Conservation (phyloP, 2,329 filamentous ascomycete species). For the Fusarium algeriense region DNA sequence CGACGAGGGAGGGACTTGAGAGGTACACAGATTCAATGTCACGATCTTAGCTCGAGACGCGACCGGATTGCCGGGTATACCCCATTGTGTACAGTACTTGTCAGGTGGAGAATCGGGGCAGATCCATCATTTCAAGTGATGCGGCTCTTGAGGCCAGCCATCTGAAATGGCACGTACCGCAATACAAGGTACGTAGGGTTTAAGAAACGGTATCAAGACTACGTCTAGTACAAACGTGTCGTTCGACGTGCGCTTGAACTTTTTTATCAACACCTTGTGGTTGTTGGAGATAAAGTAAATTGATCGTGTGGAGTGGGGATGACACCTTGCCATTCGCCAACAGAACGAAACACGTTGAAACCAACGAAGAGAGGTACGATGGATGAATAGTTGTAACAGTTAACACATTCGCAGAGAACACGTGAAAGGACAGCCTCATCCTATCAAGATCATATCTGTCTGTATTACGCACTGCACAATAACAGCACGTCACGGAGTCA, state of each 20-base stretch:
- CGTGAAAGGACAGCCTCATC: neutral
- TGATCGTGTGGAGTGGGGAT: constrained; percentile 20
- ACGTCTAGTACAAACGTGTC: constrained; percentile 2
- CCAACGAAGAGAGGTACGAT: neutral
- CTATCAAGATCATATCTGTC: neutral
- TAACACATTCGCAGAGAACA: neutral
- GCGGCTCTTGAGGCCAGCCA: constrained; percentile 47
- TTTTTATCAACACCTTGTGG: neutral
- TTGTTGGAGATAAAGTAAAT: constrained; percentile 10
- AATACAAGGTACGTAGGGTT: constrained; percentile 20
- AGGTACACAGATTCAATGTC: constrained; percentile 47
- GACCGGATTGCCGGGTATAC: constrained; percentile 47
- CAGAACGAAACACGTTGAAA: constrained; percentile 2
- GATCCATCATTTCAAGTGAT: constrained; percentile 43
- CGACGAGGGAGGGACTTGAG: constrained; percentile 43
- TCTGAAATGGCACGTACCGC: constrained; percentile 30
- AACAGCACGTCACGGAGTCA: neutral
- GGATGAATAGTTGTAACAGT: neutral
- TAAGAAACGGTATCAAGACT: constrained; percentile 15
- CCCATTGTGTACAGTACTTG: constrained; percentile 44
- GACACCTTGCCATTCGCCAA: constrained; percentile 8
- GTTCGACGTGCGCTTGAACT: constrained; percentile 1
- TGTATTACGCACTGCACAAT: neutral
- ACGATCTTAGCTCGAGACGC: constrained; percentile 48
- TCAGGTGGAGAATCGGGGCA: constrained; percentile 47